Base-by-base conservation (phyloP, 1,139 yeast genomes). In the Candida sanyaensis region DNA sequence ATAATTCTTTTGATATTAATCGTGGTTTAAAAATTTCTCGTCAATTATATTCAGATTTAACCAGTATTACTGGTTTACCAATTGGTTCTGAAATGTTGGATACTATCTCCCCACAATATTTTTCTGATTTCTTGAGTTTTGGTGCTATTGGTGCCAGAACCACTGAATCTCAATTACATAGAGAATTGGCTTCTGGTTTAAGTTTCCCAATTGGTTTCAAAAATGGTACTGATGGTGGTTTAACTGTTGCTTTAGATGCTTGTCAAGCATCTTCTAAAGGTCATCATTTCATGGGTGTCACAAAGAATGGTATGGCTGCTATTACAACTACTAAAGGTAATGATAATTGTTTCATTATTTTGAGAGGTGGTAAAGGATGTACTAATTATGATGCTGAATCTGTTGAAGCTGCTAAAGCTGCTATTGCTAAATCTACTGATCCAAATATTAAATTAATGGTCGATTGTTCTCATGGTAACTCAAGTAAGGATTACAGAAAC, bases 101-200 rank as follows among this genome's bases (percentile, higher is more conserved):
- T 66, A 93, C 98, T 34, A 92, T 92, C 56, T 88, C 96, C 31
- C 98, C 98, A 5, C 98, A 91, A 74, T 92, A 87, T 73, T 77
- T 92, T 60, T 80, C 92, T 41, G 98, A 92, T 65, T 81, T 92
- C 60, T 84, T 92, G 77, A 86, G 96, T 30, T 82, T 92, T 43
- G 98, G 97, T 60, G 98, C 98, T 50, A 91, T 92, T 66, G 98
- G 98, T 61, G 98, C 98, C 49, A 86, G 98, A 76, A 92, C 98
- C 46, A 92, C 98, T 39, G 98, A 92, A 71, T 90, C 97, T 32
- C 98, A 92, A 73, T 82, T 92, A 53, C 98, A 92, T 70, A 86
- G 98, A 69, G 98, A 92, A 67, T 80, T 92, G 59, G 96, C 97
- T 9, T 90, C 97, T 3, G 98, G 97, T 36, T 77, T 92, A 43